Base-by-base conservation (phyloP, 2,329 filamentous ascomycete species). In the Fusarium mundagurra region DNA sequence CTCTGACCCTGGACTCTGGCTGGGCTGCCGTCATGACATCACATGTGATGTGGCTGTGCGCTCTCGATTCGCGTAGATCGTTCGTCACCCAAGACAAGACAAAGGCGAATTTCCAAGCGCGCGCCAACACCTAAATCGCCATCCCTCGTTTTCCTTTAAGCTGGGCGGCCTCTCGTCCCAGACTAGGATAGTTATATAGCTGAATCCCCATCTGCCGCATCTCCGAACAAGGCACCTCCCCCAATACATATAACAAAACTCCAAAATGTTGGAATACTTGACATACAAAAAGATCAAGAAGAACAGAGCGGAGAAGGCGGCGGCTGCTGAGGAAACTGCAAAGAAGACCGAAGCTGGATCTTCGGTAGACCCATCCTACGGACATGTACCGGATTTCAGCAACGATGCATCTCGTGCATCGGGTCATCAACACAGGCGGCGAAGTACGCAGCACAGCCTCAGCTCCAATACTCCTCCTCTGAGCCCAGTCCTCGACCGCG, bases 271-370 rank as follows among this genome's bases (percentile, higher is more conserved):
- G 70, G 89, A 92, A 81, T 92, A 90, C 81, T 88, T 92, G 74
- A 83, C 85, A 41, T 88, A 87, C 83, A 91, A 89, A 80, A 92
- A 91, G 80, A 83, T 86, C 78, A 92, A 91, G 83, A 90, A 91
- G 81, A 83, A 88, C 79, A 86, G 85, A 76, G 86, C 84, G 5
- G 85, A 89, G 67, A 88, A 89, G 68, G 64, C 38, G 20, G 82
- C 82, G 22, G 81, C 80, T 34, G 76, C 72, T 34, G 71, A 78
- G 33, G 68, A 79, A 60, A 70, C 72, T 44, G 75, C 76, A 18
- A 67, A 72, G 27, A 62, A 64, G n/a, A 48, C 54, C 14, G 65
- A 73, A 63, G 65, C 53, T 47, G 60, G 58, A 60, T 66, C 69
- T 64, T 61, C 67, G 45, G 67, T 53, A 24, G 71, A 76, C 45